Base-by-base conservation (phyloP, 768 basidiomycete species). In the Podaxis sp. region DNA sequence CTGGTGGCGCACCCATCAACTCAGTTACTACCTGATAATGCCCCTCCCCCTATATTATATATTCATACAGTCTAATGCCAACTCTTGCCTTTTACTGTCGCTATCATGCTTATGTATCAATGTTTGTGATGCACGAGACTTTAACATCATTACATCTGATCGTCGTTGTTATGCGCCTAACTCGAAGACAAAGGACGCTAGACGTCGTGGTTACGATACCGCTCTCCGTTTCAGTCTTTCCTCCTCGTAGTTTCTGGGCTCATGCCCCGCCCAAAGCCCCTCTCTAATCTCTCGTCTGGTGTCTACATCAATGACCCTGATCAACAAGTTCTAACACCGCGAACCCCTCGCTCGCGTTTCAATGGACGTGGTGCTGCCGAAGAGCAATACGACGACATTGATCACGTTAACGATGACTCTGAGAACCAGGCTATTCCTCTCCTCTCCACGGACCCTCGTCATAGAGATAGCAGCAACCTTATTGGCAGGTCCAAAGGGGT, bases 331-430 rank as follows among this genome's bases (percentile, higher is more conserved):
- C 72, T 83, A 30, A 87, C 85, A 17, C 87, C 87, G 2, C 77
- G 87, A 60, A 88, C 87, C 30, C 87, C 87, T 57, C 87, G 84
- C 71, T 84, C 84, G 39, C 83, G 83, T 65, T 84, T 54, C 78
- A 80, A 69, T 80, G 80, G 54, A 84, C 87, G 68, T 83, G 85
- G 68, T 82, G 77, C 8, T 79, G 80, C 69, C 77, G 79, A 8
- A 80, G 80, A 52, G n/a, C 84, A 85, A 61, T 75, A 83, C 13
- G 74, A 80, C 22, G 75, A 81, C 61, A 65, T 68, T 22, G 73
- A 74, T 40, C 76, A 79, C 56, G 72, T 76, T 59, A 76, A 79
- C 62, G 74, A 76, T 52, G 67, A 66, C 51, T 72, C 72, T 28
- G 72, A 78, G 24, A 77, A 84, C 62, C 81, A 82, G 59, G 70